Conservation (phyloP, 1,139 yeast genomes). For the Suzukiozyma palmioleophila region DNA sequence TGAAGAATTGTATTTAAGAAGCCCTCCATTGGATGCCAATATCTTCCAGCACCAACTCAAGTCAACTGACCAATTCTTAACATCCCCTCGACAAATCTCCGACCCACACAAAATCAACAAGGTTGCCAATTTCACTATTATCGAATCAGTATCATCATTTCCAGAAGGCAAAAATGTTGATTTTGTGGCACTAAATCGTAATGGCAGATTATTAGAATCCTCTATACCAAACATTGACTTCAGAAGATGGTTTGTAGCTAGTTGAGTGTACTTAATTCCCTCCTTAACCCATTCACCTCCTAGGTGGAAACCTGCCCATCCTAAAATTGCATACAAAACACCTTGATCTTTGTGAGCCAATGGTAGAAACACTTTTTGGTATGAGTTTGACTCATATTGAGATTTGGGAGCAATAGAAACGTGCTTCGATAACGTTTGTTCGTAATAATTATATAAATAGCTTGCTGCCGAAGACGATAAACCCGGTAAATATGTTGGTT, state of each 20-base stretch:
- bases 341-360: constrained; percentile 69
- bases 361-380: constrained; percentile 69
- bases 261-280: constrained; percentile 42
- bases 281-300: constrained; percentile 43
- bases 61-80: constrained; percentile 61
- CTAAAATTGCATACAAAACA: constrained; percentile 63
- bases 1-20: constrained; percentile 47
- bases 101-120: constrained; percentile 65
- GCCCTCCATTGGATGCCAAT: constrained; percentile 55
- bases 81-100: constrained; percentile 75
- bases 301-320: constrained; percentile 73
- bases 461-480: constrained; percentile 14
- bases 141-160: constrained; percentile 14
- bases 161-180: not conserved
- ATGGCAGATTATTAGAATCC: constrained; percentile 1
- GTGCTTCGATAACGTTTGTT: constrained; percentile 51
- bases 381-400: constrained; percentile 56
- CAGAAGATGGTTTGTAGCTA: constrained; percentile 44
- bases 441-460: constrained; percentile 60
- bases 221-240: constrained; percentile 9
- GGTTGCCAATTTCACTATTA: constrained; percentile 53
- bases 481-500: constrained; percentile 16
- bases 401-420: constrained; percentile 62
- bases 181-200: constrained; percentile 1
- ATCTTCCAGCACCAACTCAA: constrained; percentile 59